Conservation (phyloP, 352 stramenopile species). For the Albugo laibachii region DNA sequence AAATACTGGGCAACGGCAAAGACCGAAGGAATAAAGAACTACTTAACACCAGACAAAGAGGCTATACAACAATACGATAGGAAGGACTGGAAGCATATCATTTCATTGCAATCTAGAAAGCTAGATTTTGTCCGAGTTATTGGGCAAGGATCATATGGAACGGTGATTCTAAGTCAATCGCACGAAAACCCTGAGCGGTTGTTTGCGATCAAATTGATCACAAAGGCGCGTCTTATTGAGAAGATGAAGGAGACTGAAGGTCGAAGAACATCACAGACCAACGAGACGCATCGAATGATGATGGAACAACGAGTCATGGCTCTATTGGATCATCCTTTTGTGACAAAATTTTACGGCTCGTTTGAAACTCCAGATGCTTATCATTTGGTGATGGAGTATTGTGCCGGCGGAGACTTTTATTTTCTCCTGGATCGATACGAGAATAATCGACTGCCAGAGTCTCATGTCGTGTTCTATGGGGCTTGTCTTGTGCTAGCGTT, state of each 20-base stretch:
- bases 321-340: conserved; percentile 91
- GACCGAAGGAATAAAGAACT: too few relatives aligned
- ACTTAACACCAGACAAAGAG: too few relatives aligned
- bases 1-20: too few relatives aligned
- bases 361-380: conserved; percentile 84
- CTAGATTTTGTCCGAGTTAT: conserved; percentile 64
- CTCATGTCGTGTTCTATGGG: conserved; percentile 89
- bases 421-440: conserved; percentile 71
- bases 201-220: background rate
- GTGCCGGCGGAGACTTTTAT: conserved; percentile 91
- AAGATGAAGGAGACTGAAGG: background rate
- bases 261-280: conserved; percentile 6
- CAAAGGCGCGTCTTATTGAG: background rate
- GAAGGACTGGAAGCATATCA: too few relatives aligned
- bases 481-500: conserved; percentile 93
- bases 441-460: conserved; percentile 86
- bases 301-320: conserved; percentile 96
- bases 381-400: conserved; percentile 98
- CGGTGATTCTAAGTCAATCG: conserved; percentile 38
- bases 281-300: conserved; percentile 60
- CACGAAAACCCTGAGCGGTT: conserved; percentile 7
- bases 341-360: conserved; percentile 91
- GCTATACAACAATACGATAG: too few relatives aligned
- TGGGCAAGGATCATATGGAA: conserved; percentile 55
- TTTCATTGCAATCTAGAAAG: background rate